These are phyloP conservation scores for Fragosphaeria purpurea DNA, from an alignment of 2,329 filamentous ascomycete genomes.

Conservation along the genomic window DNA sequence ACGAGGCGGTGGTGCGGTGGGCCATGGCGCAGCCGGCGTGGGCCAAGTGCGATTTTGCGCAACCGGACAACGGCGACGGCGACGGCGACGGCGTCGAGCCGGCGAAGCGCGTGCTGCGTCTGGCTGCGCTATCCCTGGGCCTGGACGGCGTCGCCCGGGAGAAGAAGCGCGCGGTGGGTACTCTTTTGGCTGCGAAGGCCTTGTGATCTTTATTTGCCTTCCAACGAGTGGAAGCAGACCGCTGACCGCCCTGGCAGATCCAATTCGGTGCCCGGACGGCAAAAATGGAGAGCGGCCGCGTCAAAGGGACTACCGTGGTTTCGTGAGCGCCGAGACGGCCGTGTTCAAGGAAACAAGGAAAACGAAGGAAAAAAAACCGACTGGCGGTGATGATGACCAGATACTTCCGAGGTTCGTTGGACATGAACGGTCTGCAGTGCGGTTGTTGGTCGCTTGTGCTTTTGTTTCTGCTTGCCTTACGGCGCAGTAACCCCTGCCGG, in stretches of 20 bases:
- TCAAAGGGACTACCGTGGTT: constrained; percentile 58
- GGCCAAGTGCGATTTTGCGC: constrained; percentile 83
- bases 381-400: constrained; percentile 60
- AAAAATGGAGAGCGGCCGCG: constrained; percentile 64
- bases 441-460: constrained; percentile 24
- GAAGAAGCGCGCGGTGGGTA: constrained; percentile 77
- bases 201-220: neutral
- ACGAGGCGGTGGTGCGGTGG: constrained; percentile 77
- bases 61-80: constrained; percentile 23
- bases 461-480: constrained; percentile 29
- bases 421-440: constrained; percentile 4
- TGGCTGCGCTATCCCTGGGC: constrained; percentile 65
- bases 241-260: constrained; percentile 37
- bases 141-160: constrained; percentile 66
- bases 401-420: constrained; percentile 58
- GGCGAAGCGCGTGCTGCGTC: constrained; percentile 69
- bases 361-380: constrained; percentile 1
- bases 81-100: constrained; percentile 47
- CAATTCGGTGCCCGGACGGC: constrained; percentile 76
- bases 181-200: constrained; percentile 8
- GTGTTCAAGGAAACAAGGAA: constrained; percentile 12
- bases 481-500: constrained; percentile 35
- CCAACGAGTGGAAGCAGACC: too few relatives aligned
- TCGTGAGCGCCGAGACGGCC: constrained; percentile 19
- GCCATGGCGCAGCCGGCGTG: constrained; percentile 64